phyloP scores from a whole-genome alignment of 441 rosid genomes.

The Eutrema salsugineum region DNA sequence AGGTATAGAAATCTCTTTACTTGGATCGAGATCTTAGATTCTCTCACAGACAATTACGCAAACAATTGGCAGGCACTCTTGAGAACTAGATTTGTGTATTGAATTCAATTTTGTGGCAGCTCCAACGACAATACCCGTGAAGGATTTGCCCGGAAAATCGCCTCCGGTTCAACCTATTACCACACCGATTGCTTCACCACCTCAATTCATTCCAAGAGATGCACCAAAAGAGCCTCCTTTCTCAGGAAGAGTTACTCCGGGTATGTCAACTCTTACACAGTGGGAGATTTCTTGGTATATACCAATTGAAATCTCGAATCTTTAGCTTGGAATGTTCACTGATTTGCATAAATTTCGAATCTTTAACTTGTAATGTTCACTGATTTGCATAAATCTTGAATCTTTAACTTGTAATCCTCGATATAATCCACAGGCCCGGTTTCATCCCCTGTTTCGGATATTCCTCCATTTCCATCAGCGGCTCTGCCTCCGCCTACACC shows the following conservation, averaged over 20 bases:
- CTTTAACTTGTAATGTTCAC: neutral
- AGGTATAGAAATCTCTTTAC: slow-evolving; percentile 17
- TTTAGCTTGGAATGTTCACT: neutral
- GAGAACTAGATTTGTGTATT: neutral
- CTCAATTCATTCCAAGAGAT: slow-evolving; percentile 18
- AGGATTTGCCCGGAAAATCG: slow-evolving; percentile 12
- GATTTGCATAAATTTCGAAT: neutral
- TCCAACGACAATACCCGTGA: slow-evolving; percentile 24
- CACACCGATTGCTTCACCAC: slow-evolving; percentile 28
- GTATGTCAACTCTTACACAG: neutral
- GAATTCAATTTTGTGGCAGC: slow-evolving; percentile 3
- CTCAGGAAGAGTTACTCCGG: slow-evolving; percentile 13
- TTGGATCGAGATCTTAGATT: neutral
- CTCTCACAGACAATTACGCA: slow-evolving; percentile 13
- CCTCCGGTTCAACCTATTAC: slow-evolving; percentile 13
- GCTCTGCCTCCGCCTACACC: slow-evolving; percentile 39
- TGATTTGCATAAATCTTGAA: neutral
- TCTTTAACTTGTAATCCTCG: neutral
- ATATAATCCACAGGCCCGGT: slow-evolving; percentile 39
- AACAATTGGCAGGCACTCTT: slow-evolving; percentile 13
- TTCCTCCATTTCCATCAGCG: slow-evolving; percentile 40
- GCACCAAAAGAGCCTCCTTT: slow-evolving; percentile 30
- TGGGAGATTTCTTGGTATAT: neutral
- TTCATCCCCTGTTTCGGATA: slow-evolving; percentile 35
- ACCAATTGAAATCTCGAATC: neutral